Base-by-base conservation (phyloP, 371 early-diverging fungal species). In the Mucor plumbeus region DNA sequence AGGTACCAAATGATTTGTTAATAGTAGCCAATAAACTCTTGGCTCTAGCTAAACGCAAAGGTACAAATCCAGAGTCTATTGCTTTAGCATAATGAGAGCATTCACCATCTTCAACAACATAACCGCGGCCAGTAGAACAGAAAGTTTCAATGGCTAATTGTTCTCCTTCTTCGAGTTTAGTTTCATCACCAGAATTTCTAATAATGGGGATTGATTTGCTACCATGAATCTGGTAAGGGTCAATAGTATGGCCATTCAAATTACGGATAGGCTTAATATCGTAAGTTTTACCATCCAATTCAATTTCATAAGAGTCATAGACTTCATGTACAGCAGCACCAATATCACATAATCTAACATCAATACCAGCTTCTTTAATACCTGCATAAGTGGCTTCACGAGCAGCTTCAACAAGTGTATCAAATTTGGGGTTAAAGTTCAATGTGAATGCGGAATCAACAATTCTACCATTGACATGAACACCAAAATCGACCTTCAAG, bases 71-170 rank as follows among this genome's bases (percentile, higher is more conserved):
- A 41, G 85, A 79, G 60, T 94, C 90, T 33, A 73, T 83, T 6
- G 82, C 80, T 56, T 91, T 86, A 63, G 93, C 92, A 80, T 97
- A 99, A 73, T 99, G 99, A 61, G 95, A 94, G 76, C 96, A 96
- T 74, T 97, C 97, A 67, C 91, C 89, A 67, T 95, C 97, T 71
- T 99, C 98, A 61, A 85, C 76, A 5, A 99, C 99, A 65, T 85
- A 89, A 13, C 98, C 99, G 48, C 87, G 91, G n/a, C 99, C 99
- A 1, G 99, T 99, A 61, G 90, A 93, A 66, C 99, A 99, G 81
- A 99, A 99, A 15, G 99, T 99, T 80, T 99, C 99, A 72, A 99
- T 96, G 41, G 99, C 99, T 79, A 92, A 93, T 70, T 92, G 91
- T 80, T 99, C 99, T 65, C 96, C 97, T 84, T 97, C 99, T 86